Base-by-base conservation (phyloP, 1,284 basidiomycete species). In the Naganishia albida region DNA sequence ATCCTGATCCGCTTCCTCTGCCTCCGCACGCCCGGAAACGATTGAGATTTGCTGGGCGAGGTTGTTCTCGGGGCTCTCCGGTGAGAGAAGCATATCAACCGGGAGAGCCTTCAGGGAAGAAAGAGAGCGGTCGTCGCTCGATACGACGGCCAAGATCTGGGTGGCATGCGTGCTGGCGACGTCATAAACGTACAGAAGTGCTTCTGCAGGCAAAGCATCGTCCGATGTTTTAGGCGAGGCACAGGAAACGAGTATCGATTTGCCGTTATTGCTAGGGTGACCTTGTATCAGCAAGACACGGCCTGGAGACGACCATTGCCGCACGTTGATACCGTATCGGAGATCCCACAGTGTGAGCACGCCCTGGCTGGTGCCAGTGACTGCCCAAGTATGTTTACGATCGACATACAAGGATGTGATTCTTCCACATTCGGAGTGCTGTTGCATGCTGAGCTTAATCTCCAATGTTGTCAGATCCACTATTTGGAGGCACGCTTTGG, bases 261-360 rank as follows among this genome's bases (percentile, higher is more conserved):
- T 87, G 0, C 91, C 91, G 68, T 77, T 76, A 67, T 88, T 90
- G 0, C 87, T 86, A 0, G 93, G 93, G 73, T 97, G 93, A 0
- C 93, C 81, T 6, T 69, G 68, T 0, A 85, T 84, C 0, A 80
- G 80, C 13, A 83, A 81, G 0, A 86, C 81, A 12, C 82, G 81
- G n/a, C 86, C 62, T 8, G 56, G 56, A 0, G 87, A 86, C 69
- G 86, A 85, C 94, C 94, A 97, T 56, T 86, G 89, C 74, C 89
- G 88, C 71, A 98, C 81, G 7, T 90, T 80, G n/a, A 98, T 81
- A 0, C 92, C 91, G 70, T 98, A 98, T 2, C 95, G 87, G 57
- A 93, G 84, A 79, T 99, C 95, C 93, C 94, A 98, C 1, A 98
- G 82, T 2, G 88, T 87, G 7, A 98, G 80, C 10, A 88, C 84